These are phyloP conservation scores for Naganishia onofrii DNA, from an alignment of 768 basidiomycete genomes.

Conservation along the genomic window DNA sequence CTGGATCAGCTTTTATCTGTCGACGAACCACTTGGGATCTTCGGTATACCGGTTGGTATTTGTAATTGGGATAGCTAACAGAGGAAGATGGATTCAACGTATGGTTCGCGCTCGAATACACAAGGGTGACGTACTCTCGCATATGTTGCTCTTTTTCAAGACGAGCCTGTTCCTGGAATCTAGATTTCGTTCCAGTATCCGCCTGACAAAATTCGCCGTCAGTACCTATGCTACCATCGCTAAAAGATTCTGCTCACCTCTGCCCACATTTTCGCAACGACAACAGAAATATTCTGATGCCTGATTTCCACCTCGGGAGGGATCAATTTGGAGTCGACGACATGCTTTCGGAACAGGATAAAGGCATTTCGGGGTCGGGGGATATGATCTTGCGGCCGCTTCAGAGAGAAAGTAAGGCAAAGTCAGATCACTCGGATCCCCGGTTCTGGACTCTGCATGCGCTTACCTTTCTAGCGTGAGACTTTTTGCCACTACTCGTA, in stretches of 20 bases:
- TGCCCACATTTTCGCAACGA: slow-evolving; percentile 70
- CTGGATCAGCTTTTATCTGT: slow-evolving; percentile 45
- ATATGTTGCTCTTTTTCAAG: slow-evolving; percentile 51
- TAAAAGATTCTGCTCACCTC: slow-evolving; percentile 50
- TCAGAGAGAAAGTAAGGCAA: background rate
- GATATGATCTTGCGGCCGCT: slow-evolving; percentile 56
- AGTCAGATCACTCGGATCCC: background rate
- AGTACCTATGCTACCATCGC: background rate
- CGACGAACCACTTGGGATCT: slow-evolving; percentile 47
- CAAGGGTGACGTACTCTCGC: slow-evolving; percentile 41
- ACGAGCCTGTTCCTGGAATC: slow-evolving; percentile 47
- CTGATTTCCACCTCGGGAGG: slow-evolving; percentile 62
- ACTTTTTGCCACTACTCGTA: slow-evolving; percentile 32
- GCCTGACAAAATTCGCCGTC: slow-evolving; percentile 32
- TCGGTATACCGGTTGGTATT: slow-evolving; percentile 50
- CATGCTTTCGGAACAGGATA: slow-evolving; percentile 73
- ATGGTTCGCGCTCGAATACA: background rate
- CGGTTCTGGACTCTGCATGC: background rate
- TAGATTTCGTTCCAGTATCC: slow-evolving; percentile 42
- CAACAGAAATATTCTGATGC: slow-evolving; percentile 70
- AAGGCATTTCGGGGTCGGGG: slow-evolving; percentile 75
- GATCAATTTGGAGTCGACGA: slow-evolving; percentile 63
- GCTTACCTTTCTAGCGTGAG: slow-evolving; percentile 33
- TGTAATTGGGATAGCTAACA: slow-evolving; percentile 48
- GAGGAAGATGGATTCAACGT: background rate